Percentiles rank a stretch among this genome's conserved stretches.
These are phyloP conservation scores for Allium fistulosum DNA, from an alignment of 106 monocot genomes.

Conservation along the genomic window DNA sequence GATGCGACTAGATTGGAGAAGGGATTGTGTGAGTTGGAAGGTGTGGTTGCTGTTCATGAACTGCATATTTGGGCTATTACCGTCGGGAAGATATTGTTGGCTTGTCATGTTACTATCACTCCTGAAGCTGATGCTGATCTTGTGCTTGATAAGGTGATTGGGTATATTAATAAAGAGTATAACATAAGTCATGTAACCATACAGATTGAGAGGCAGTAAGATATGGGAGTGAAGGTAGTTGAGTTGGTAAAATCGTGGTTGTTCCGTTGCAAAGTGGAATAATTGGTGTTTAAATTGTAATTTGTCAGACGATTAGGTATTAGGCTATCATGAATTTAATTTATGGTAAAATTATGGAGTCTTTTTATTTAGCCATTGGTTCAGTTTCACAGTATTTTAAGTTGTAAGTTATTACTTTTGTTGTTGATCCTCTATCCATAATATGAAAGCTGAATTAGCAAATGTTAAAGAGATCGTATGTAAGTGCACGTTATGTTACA, in stretches of 20 bases:
- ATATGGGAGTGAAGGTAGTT: not conserved
- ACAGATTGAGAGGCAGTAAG: constrained; percentile 51
- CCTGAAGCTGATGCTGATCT: constrained; percentile 39
- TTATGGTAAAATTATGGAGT: too few species aligned
- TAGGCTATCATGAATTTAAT: too few species aligned
- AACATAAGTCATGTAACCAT: constrained; percentile 72
- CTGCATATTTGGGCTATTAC: constrained; percentile 83
- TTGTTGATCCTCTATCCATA: too few species aligned
- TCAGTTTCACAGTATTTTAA: too few species aligned
- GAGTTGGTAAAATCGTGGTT: not conserved
- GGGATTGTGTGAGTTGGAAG: constrained; percentile 43
- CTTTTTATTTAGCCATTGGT: too few species aligned
- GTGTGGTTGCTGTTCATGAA: constrained; percentile 61
- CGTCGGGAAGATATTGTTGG: constrained; percentile 52
- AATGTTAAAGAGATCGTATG: too few species aligned
- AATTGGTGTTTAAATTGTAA: too few species aligned
- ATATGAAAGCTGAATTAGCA: too few species aligned
- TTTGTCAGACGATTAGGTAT: too few species aligned
- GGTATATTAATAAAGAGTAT: constrained; percentile 46
- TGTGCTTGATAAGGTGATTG: constrained; percentile 51
- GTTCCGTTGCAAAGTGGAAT: not conserved
- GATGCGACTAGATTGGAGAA: constrained; percentile 51
- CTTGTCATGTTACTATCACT: constrained; percentile 51
- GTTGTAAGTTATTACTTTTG: too few species aligned
- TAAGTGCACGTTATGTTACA: too few species aligned